Base-by-base conservation (phyloP, 768 basidiomycete genomes). In the Auriculariales sp. region DNA sequence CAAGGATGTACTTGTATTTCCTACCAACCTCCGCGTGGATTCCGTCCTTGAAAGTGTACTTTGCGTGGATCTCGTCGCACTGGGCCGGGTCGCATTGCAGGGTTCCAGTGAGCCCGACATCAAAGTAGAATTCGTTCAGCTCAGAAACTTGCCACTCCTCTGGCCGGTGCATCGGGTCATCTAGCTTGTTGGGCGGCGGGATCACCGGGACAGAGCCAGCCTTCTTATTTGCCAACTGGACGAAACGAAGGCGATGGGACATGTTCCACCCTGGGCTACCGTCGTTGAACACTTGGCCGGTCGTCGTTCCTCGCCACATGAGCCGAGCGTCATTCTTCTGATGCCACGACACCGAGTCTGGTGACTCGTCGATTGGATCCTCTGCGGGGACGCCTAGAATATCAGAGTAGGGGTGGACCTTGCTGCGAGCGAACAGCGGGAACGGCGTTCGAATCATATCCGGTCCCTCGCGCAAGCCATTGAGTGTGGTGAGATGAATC, bases 251-350 rank as follows among this genome's bases (percentile, higher is more conserved):
- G 0, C 81, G 64, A 49, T 82, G 81, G 4, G 70, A 66, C 19
- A 66, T 56, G 54, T 60, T 48, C 81, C 81, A 82, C n/a, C n/a
- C n/a, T 4, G 64, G 64, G 6, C 69, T 64, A 1, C 55, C 49
- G 1, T 57, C 49, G 12, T 62, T 57, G 30, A 74, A 70, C 48
- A 56, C 64, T 17, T 77, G 80, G 9, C 85, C 86, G 0, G 85
- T 86, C 39, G 77, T 83, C 33, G 75, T 75, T 3, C 86, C 86
- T 32, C 86, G 70, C 86, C 86, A 88, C 33, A 77, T 66, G 14
- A 86, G 55, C 3, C 74, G 65, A 52, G 81, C 75, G 58, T 82
- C 73, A 1, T 64, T 27, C 64, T 81, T 87, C 28, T 73, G 67
- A 14, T 78, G 73, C 76, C 81, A 90, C 0, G 68, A 69, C 7